Evolutionary conservation across 768 basidiomycete genomes (phyloP).

Genomic region (Filobasidium wieringae): DNA sequence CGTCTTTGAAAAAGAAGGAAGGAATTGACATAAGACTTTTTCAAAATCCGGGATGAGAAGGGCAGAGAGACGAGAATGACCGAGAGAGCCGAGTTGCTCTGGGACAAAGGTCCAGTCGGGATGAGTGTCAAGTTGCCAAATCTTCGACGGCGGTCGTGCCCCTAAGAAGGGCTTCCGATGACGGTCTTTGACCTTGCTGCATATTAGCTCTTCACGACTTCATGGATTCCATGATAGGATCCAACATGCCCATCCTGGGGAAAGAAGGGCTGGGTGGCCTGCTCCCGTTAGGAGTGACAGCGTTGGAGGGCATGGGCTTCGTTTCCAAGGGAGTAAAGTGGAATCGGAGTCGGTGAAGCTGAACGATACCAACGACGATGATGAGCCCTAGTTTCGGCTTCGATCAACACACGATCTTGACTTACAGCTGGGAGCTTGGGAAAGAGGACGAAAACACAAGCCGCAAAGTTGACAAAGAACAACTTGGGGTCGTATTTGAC

Average conservation of each 20-base stretch:
- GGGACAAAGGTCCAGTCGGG: too few relatives aligned
- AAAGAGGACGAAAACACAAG: constrained; percentile 64
- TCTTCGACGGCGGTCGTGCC: too few relatives aligned
- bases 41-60: too few relatives aligned
- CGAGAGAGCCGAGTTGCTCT: too few relatives aligned
- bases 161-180: too few relatives aligned
- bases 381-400: too few relatives aligned
- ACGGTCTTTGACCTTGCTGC: too few relatives aligned
- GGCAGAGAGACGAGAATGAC: too few relatives aligned
- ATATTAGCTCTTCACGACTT: background rate
- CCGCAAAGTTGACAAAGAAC: constrained; percentile 79
- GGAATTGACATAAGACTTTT: too few relatives aligned
- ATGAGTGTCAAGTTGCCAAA: too few relatives aligned
- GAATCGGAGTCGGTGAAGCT: constrained; percentile 32
- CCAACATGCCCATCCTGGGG: background rate
- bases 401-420: background rate
- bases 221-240: background rate
- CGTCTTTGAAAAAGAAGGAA: too few relatives aligned
- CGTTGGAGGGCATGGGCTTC: constrained; percentile 10
- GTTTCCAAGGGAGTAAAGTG: constrained; percentile 20
- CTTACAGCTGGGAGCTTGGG: constrained; percentile 90
- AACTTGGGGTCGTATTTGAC: constrained; percentile 90
- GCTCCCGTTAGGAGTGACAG: constrained; percentile 17
- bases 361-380: background rate
- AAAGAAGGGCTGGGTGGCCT: constrained; percentile 16